Evolutionary conservation across 108 stramenopile species (phyloP), one percentile per base, ranked within the genome.

Genomic region (Cyclotella choctawhatcheeana): DNA sequence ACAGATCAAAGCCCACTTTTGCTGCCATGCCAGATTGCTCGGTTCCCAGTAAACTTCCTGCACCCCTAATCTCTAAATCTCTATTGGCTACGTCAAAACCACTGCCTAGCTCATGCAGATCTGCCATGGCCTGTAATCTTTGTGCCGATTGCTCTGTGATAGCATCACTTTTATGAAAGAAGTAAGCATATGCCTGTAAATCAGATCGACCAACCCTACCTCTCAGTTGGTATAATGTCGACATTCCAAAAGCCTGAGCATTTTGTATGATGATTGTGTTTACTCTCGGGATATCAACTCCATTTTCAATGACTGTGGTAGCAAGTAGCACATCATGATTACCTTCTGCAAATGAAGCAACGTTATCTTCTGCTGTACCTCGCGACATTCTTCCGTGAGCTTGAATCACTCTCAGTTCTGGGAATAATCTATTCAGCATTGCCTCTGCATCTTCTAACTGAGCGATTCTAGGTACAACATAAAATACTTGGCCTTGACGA

Each of bases 241-340:
- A 85, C 85, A 98, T 90, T 33, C 98, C 98, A 76, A 98, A 98
- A 26, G 75, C 79, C 62, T 98, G 92, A 35, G 94, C 88, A 67
- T 97, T 91, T 69, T 90, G 83, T 33, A 98, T 88, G 52, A 98
- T 86, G 65, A 98, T 95, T 8, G 97, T 95, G 58, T 98, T 98
- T 2, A 96, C 96, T 50, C 83, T 74, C 17, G 98, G 98, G 65
- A 98, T 94, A 73, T 98, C 97, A 29, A 98, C 92, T 26, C 98
- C 98, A 77, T 97, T 97, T 84, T 98, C 98, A 74, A 98, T 96
- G 32, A 98, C 94, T 10, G 97, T 97, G 20, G 98, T 98, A 31
- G 97, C 98, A 52, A 98, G 73, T 51, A 98, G 80, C 22, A 98
- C 82, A 65, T 97, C 97, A 61, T 85, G 76, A 13, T 85, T 74